phyloP scores from a whole-genome alignment of 257 asterid genomes.

The Solanum appendiculatum region DNA sequence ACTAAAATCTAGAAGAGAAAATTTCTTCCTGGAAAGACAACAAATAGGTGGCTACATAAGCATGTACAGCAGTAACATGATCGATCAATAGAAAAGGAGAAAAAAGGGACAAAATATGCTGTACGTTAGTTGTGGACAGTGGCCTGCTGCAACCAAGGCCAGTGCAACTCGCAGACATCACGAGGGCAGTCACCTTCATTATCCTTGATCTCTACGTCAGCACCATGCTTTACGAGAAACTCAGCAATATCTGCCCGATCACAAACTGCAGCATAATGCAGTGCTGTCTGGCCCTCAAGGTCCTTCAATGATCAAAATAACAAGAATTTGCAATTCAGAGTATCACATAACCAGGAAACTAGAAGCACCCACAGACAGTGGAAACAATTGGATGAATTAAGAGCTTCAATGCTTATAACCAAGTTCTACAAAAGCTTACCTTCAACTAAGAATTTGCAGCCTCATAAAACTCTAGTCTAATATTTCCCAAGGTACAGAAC shows the following conservation, averaged over 20 bases:
- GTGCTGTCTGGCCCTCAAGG: conserved; percentile 81
- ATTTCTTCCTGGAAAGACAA: not conserved
- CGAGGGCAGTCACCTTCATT: conserved; percentile 62
- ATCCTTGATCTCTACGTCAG: conserved; percentile 55
- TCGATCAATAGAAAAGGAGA: conserved; percentile 7
- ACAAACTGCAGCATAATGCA: conserved; percentile 92
- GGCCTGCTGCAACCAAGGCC: conserved; percentile 57
- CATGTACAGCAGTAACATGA: conserved; percentile 30
- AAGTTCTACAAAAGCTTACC: not conserved
- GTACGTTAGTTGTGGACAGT: conserved; percentile 14
- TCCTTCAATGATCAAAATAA: conserved; percentile 39
- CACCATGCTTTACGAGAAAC: conserved; percentile 71
- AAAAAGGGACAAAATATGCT: not conserved
- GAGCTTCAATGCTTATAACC: not conserved
- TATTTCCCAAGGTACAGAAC: not conserved
- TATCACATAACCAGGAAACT: not conserved
- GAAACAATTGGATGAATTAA: not conserved
- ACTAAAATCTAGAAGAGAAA: not conserved
- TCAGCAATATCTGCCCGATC: conserved; percentile 74
- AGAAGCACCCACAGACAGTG: not conserved
- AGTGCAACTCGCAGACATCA: conserved; percentile 61
- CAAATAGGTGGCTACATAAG: not conserved
- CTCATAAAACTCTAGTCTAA: not conserved
- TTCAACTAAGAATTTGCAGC: not conserved
- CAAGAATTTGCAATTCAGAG: not conserved